Base-by-base conservation (phyloP, 768 basidiomycete genomes). In the Amanita exitialis region DNA sequence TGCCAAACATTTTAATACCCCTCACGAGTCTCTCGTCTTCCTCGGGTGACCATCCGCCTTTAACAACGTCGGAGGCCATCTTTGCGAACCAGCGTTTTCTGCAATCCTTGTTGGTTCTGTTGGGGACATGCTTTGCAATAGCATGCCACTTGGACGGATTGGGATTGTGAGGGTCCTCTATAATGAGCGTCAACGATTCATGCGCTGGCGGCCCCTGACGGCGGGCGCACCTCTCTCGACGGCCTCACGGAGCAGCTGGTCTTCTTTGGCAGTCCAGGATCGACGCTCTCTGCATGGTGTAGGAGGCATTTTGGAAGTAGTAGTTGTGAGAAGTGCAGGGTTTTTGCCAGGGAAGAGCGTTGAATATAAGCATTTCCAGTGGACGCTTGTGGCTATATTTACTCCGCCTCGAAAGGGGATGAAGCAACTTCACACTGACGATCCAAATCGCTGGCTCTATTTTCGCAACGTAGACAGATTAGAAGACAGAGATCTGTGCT, bases 81-180 rank as follows among this genome's bases (percentile, higher is more conserved):
- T 78, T 79, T 1, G 78, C 76, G 54, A 78, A 79, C 78, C 78
- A 80, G 10, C 79, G 69, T 59, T 80, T 80, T 56, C 79, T 71
- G 60, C 79, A 80, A 60, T 80, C 79, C 58, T 80, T 80, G 68
- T 80, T 80, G 18, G 76, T 79, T 49, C 79, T 68, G 58, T 79
- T 75, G 8, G 78, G 79, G 4, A 80, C 76, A 59, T 79, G 76
- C 56, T 77, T 75, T n/a, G 78, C 75, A 49, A 80, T 79, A 30
- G 75, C 76, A 62, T 78, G 76, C 79, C 79, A 80, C 54, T 78
- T 79, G 44, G 77, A 77, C 18, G 79, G 79, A 53, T 76, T 77
- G 23, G 73, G 63, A 57, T 75, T 74, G 44, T 75, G 71, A 47
- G 77, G 75, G 58, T 78, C 78, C 70, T 79, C 79, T 80, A 59